Evolutionary conservation across 148 eudicot species (phyloP), one percentile per base, ranked within the genome.

Genomic region (Vaccinium darrowii): DNA sequence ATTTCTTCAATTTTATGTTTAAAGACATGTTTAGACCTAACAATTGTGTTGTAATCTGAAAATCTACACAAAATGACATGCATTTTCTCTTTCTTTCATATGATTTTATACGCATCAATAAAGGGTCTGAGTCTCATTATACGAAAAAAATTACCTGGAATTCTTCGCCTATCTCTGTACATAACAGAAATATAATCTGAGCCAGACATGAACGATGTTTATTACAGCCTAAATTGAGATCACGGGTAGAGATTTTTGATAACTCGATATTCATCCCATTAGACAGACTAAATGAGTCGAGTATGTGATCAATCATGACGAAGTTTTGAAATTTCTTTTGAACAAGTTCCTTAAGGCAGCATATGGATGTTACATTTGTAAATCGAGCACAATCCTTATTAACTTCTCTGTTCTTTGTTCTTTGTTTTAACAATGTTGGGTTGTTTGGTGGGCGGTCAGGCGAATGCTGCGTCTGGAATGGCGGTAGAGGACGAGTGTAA

Each of bases 401-500:
- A 14, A 2, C 21, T 25, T 19, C 52, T 56, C 69, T 30, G 3
- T 54, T 36, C 14, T 36, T 21, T 81, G n/a, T 16, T 39, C 15
- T 80, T 4, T 4, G 2, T 11, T 21, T 78, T 16, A 39, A 58
- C 14, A 57, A 57, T 80, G 71, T 63, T 5, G 11, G 39, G 39
- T 52, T 52, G 15, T 30, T 21, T 23, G 51, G 23, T 33, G 82
- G 49, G 39, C 15, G 10, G n/a, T 80, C 47, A 95, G 98, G 94
- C 95, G 83, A 95, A 95, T 84, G 86, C 98, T 25, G 92, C 93
- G 52, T 95, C 98, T 63, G 97, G 98, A 82, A 93, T 91, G 94
- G 93, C 93, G 1, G 98, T 95, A 76, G 81, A 90, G 3, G 96
- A 93, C 62, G 96, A 93, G 2, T 95, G 98, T 88, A 95, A 92